Base-by-base conservation (phyloP, 2,329 filamentous ascomycete genomes). In the Chaetothyriales sp. region DNA sequence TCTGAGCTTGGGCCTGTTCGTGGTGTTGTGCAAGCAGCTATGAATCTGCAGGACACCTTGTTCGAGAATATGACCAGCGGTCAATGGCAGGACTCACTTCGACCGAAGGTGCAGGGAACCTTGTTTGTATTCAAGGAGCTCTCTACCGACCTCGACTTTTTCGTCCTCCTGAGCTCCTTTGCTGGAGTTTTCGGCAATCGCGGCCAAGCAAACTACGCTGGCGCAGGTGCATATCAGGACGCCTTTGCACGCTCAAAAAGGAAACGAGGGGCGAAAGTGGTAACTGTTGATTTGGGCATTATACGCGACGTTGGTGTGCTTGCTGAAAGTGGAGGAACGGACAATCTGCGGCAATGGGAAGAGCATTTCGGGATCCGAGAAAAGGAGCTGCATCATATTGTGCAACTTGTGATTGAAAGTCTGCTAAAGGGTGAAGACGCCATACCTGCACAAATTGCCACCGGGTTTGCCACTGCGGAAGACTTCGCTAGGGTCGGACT, bases 301-400 rank as follows among this genome's bases (percentile, higher is more conserved):
- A 60, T 69, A 3, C 58, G 54, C 0, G 60, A 64, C 43, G 53
- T 53, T 0, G 62, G 61, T 8, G 50, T 56, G 22, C 46, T 63
- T 4, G 54, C 56, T 10, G 54, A 59, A 29, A 56, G 51, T 8
- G 4, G 2, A 9, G 7, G 10, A 2, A 75, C 70, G 60, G 73
- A 76, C 61, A 73, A 74, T 50, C 62, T 74, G 1, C 72, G 71
- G 28, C n/a, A n/a, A n/a, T n/a, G n/a, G n/a, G n/a, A n/a, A n/a
- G n/a, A n/a, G n/a, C n/a, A n/a, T n/a, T 75, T 69, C 57, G 61
- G 74, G 37, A 59, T 73, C 15, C 73, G 71, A 15, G 73, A 70
- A 1, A 69, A 67, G 4, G 68, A 64, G 25, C 66, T 68, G 54
- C 55, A 74, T 37, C 73, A 74, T 62, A 65, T 66, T 52, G 54